Evolutionary conservation across 345 rosid species (phyloP).

Genomic region (Acer yangbiense): DNA sequence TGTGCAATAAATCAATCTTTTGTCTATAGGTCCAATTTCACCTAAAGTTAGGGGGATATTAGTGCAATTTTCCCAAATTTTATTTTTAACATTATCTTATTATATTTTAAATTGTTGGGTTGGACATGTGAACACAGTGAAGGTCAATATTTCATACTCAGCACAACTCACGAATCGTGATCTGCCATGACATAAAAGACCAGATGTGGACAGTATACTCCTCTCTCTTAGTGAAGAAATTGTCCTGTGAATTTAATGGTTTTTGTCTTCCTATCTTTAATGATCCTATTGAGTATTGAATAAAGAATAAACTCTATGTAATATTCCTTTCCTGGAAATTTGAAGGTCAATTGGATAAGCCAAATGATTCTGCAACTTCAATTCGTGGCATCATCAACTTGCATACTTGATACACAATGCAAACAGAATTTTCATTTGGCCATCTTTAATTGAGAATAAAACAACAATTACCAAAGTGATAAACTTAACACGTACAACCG

Average conservation of each 20-base stretch:
- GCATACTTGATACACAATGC: neutral
- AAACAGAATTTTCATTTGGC: neutral
- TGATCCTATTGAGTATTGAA: neutral
- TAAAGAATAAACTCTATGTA: constrained; percentile 6
- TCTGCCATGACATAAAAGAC: neutral
- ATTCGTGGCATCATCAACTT: constrained; percentile 2
- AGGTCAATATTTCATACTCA: no score
- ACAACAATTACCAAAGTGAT: neutral
- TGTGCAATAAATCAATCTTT: no score
- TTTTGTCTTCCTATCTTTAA: neutral
- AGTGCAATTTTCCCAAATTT: no score
- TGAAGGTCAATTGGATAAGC: neutral
- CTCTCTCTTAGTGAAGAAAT: neutral
- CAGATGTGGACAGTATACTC: neutral
- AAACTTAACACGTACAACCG: no score
- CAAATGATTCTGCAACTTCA: neutral
- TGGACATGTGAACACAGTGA: no score
- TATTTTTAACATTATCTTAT: no score
- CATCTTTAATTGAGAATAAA: neutral
- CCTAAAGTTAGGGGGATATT: no score
- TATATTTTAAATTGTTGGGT: no score
- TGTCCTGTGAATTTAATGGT: neutral
- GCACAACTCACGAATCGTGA: neutral
- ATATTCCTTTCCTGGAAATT: no score
- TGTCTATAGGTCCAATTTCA: no score